Conservation (phyloP, 495 filamentous ascomycete genomes). For the Rhypophila decipiens region DNA sequence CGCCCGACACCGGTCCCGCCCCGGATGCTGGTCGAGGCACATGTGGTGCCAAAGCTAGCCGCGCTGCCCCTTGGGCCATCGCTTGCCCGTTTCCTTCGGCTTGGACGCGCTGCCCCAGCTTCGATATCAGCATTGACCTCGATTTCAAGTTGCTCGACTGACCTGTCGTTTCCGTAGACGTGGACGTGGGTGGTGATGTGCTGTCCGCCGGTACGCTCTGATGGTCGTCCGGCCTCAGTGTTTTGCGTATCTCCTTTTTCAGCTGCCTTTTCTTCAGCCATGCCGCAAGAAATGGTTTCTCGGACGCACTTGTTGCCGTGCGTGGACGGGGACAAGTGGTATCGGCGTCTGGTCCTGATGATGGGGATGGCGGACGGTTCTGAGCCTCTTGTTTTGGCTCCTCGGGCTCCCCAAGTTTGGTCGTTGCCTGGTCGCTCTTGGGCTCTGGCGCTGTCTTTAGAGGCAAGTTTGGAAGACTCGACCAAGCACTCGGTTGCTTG, state of each 20-base stretch:
- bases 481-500: constrained; percentile 29
- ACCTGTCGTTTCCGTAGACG: constrained; percentile 12
- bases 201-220: not conserved
- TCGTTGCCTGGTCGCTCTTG: constrained; percentile 5
- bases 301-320: constrained; percentile 6
- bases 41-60: constrained; percentile 15
- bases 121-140: not conserved
- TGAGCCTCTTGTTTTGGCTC: too few relatives aligned
- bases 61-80: constrained; percentile 24
- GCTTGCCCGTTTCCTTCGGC: constrained; percentile 3
- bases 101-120: not conserved
- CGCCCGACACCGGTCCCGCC: not conserved
- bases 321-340: constrained; percentile 15
- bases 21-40: not conserved
- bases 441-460: constrained; percentile 7
- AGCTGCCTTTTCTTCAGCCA: not conserved
- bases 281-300: not conserved
- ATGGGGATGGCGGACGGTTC: not conserved
- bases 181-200: constrained; percentile 16
- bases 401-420: constrained; percentile 2
- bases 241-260: constrained; percentile 20
- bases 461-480: constrained; percentile 22
- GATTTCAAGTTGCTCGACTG: not conserved
- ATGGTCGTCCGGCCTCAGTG: constrained; percentile 12
- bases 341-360: constrained; percentile 19